A percentile compares a stretch with the other conserved stretches of the same genome.
phyloP scores from a whole-genome alignment of 2,329 filamentous ascomycete genomes.

The Dryadomyces sulphureus region DNA sequence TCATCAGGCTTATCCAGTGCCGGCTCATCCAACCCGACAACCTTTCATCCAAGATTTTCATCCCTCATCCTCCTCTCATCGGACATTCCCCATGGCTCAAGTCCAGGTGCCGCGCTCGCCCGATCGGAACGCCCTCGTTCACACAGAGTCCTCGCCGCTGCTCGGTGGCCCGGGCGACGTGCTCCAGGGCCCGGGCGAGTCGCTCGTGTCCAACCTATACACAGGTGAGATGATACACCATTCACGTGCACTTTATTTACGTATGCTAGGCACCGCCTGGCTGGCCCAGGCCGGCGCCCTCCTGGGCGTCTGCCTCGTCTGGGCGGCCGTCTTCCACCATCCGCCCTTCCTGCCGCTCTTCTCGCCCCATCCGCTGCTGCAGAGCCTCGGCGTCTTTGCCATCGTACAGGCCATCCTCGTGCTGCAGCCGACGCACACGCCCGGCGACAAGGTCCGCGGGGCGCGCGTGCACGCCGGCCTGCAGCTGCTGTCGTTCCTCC shows the following conservation, averaged over 20 bases:
- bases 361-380: conserved; percentile 69
- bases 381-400: conserved; percentile 53
- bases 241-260: no score
- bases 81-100: neutral
- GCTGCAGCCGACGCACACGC: conserved; percentile 73
- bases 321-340: conserved; percentile 59
- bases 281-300: conserved; percentile 67
- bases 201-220: conserved; percentile 56
- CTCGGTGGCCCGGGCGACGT: conserved; percentile 59
- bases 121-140: neutral
- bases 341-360: conserved; percentile 55
- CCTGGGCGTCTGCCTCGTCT: conserved; percentile 62
- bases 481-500: conserved; percentile 48
- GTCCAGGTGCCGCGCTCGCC: neutral
- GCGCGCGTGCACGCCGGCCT: conserved; percentile 52
- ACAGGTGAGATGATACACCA: conserved; percentile 38
- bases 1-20: no score
- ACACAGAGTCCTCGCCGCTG: conserved; percentile 50
- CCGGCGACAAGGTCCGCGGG: conserved; percentile 52
- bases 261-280: conserved; percentile 51
- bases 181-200: conserved; percentile 48
- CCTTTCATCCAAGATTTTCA: no score
- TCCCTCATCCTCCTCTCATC: no score
- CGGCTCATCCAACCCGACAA: no score
- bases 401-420: conserved; percentile 69